Conservation (phyloP, 2,329 filamentous ascomycete species). For the Magnaporthiopsis rhizophila region DNA sequence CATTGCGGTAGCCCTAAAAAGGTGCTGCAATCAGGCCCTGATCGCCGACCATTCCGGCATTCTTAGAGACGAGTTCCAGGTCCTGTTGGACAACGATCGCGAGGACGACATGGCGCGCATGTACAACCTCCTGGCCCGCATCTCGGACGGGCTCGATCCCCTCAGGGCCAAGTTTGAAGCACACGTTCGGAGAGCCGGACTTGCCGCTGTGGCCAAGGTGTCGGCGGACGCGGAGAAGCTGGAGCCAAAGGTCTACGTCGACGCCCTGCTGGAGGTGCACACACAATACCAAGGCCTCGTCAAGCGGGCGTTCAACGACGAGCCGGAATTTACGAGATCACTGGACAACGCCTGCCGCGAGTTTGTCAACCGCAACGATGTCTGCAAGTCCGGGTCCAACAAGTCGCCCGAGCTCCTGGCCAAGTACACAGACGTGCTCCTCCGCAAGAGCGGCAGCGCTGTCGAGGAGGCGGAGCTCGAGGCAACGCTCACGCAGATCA, state of each 20-base stretch:
- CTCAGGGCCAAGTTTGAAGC: constrained; percentile 81
- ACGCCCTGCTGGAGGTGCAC: constrained; percentile 89
- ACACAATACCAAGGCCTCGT: constrained; percentile 88
- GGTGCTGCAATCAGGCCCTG: constrained; percentile 78
- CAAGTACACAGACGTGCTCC: constrained; percentile 86
- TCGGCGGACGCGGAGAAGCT: constrained; percentile 80
- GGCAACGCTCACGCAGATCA: constrained; percentile 80
- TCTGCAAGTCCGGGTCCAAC: constrained; percentile 88
- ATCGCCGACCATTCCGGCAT: constrained; percentile 81
- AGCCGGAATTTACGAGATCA: constrained; percentile 93
- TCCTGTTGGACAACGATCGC: constrained; percentile 85
- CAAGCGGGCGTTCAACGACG: constrained; percentile 85
- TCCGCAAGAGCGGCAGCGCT: constrained; percentile 88
- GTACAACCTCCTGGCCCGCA: constrained; percentile 85
- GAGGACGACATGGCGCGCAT: constrained; percentile 94
- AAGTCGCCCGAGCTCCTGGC: constrained; percentile 91
- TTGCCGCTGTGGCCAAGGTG: constrained; percentile 85
- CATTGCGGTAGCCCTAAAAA: constrained; percentile 76
- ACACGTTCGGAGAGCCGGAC: constrained; percentile 83
- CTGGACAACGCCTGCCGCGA: constrained; percentile 95
- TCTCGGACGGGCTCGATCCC: constrained; percentile 85
- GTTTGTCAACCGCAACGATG: constrained; percentile 95
- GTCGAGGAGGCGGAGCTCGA: constrained; percentile 93
- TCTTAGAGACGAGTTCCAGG: constrained; percentile 92
- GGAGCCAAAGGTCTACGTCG: constrained; percentile 94